Evolutionary conservation across 805 yeast genomes (phyloP).

Genomic region (Spathaspora gorwiae): DNA sequence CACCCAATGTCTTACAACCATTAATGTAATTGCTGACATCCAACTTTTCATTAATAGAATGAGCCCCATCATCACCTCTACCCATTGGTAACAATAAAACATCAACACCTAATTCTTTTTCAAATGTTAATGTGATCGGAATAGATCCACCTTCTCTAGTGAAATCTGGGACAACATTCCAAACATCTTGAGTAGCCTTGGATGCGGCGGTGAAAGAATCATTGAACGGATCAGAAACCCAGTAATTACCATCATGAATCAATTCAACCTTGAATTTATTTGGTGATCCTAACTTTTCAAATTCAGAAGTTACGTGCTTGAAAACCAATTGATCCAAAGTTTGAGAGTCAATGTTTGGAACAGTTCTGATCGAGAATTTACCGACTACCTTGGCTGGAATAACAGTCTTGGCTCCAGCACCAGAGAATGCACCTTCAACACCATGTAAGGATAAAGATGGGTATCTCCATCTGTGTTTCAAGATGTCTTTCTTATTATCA

Average conservation of each 20-base stretch:
- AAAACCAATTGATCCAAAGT: conserved; percentile 76
- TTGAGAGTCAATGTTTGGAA: conserved; percentile 82
- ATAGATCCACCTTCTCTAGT: conserved; percentile 99
- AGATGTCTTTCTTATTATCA: conserved; percentile 73
- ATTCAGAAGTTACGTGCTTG: conserved; percentile 62
- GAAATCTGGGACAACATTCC: conserved; percentile 92
- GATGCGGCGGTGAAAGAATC: conserved; percentile 91
- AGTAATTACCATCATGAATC: conserved; percentile 92
- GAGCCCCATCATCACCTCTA: conserved; percentile 99
- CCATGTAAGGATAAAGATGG: conserved; percentile 97
- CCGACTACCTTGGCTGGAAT: conserved; percentile 94
- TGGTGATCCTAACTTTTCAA: conserved; percentile 68
- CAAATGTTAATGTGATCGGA: conserved; percentile 94
- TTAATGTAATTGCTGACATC: conserved; percentile 84
- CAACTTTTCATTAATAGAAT: conserved; percentile 92
- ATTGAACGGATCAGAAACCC: conserved; percentile 93
- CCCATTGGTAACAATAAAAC: conserved; percentile 95
- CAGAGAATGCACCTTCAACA: conserved; percentile 94
- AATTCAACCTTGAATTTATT: conserved; percentile 69
- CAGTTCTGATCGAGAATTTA: conserved; percentile 95
- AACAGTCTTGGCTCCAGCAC: conserved; percentile 95
- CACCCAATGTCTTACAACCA: conserved; percentile 90
- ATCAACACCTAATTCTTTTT: conserved; percentile 76
- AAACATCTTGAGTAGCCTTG: conserved; percentile 89
- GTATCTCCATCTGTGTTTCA: conserved; percentile 98